A percentile compares a stretch with the other conserved stretches of the same genome.
Evolutionary conservation across 768 basidiomycete species (phyloP).

Genomic region (Tricholoma terreum): DNA sequence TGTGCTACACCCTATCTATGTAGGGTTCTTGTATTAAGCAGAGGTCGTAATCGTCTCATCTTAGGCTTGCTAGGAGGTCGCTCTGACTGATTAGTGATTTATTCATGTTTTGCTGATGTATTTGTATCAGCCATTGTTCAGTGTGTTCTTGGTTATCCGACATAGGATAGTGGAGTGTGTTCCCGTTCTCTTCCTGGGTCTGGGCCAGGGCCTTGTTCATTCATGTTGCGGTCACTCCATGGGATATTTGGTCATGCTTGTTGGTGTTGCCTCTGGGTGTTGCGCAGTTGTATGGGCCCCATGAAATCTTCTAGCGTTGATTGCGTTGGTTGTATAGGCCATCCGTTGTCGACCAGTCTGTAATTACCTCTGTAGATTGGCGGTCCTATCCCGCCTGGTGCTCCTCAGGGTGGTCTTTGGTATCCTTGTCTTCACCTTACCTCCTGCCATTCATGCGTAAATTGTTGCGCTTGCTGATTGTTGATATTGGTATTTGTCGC

Average conservation of each 20-base stretch:
- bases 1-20: no score
- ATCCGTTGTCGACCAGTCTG: not conserved
- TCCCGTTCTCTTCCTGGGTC: not conserved
- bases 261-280: not conserved
- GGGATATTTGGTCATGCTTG: not conserved
- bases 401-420: not conserved
- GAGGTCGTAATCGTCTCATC: not conserved
- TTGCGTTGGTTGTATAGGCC: not conserved
- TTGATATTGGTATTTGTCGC: not conserved
- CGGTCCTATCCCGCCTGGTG: not conserved
- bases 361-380: not conserved
- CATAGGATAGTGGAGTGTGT: not conserved
- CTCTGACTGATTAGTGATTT: not conserved
- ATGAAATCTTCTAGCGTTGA: no score
- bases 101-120: not conserved
- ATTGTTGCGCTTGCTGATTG: not conserved
- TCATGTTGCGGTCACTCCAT: not conserved
- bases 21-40: not conserved
- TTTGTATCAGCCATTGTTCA: not conserved
- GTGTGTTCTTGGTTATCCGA: not conserved
- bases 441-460: not conserved
- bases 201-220: not conserved
- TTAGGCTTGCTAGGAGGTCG: not conserved
- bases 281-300: not conserved
- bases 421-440: not conserved